Evolutionary conservation across 2,329 filamentous ascomycete species (phyloP).

Genomic region (Blastomyces percursus): DNA sequence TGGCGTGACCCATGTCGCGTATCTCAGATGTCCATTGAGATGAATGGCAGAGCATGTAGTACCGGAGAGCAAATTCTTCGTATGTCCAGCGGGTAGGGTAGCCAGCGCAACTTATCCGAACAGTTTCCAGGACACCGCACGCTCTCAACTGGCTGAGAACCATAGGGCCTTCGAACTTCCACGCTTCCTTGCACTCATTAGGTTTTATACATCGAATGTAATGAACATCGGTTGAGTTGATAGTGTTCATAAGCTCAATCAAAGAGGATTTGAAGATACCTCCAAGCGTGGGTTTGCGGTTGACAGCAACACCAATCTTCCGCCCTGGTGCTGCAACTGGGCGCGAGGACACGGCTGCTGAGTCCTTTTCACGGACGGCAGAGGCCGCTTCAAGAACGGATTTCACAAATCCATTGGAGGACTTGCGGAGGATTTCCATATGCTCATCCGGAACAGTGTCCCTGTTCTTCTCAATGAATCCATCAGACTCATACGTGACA

Average conservation of each 20-base stretch:
- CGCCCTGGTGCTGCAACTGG: slow-evolving; percentile 60
- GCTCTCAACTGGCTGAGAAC: slow-evolving; percentile 92
- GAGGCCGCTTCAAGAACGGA: slow-evolving; percentile 78
- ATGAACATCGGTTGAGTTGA: slow-evolving; percentile 95
- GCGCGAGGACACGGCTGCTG: slow-evolving; percentile 56
- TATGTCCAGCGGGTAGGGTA: slow-evolving; percentile 98
- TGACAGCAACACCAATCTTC: slow-evolving; percentile 82
- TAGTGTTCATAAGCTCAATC: slow-evolving; percentile 96
- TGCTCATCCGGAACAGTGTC: slow-evolving; percentile 98
- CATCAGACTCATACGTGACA: slow-evolving; percentile 96
- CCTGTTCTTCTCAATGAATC: slow-evolving; percentile 98
- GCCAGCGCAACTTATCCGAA: slow-evolving; percentile 91
- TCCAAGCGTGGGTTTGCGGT: slow-evolving; percentile 91
- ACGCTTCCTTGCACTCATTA: slow-evolving; percentile 90
- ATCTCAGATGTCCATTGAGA: slow-evolving; percentile 88
- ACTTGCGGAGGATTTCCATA: slow-evolving; percentile 79
- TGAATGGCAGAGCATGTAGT: slow-evolving; percentile 95
- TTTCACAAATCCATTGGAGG: slow-evolving; percentile 72
- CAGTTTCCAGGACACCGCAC: slow-evolving; percentile 97
- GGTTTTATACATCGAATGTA: slow-evolving; percentile 99
- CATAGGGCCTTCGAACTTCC: slow-evolving; percentile 99
- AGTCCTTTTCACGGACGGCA: slow-evolving; percentile 81
- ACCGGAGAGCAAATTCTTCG: slow-evolving; percentile 91
- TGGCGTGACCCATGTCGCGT: slow-evolving; percentile 83
- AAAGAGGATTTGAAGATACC: slow-evolving; percentile 98